Percentiles rank a stretch among this genome's conserved stretches.
Evolutionary conservation across 257 asterid genomes (phyloP).

Genomic region (Gynochthodes officinalis): DNA sequence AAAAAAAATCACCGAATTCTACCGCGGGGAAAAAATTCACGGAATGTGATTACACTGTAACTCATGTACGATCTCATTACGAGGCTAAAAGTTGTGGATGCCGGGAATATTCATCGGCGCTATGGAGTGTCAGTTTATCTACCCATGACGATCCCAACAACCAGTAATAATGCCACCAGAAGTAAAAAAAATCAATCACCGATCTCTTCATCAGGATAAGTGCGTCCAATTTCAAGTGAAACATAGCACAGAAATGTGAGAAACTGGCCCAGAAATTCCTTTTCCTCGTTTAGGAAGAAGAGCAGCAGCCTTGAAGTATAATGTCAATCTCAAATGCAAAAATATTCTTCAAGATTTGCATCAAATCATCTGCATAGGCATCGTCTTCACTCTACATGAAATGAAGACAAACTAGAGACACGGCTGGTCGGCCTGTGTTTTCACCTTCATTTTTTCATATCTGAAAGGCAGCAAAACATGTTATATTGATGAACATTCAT

Average conservation of each 20-base stretch:
- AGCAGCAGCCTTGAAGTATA: slow-evolving; percentile 7
- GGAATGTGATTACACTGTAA: slow-evolving; percentile 4
- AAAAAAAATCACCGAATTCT: too few species aligned
- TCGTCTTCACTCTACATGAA: slow-evolving; percentile 3
- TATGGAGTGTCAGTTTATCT: slow-evolving; percentile 4
- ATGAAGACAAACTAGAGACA: not conserved
- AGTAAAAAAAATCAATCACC: slow-evolving; percentile 2
- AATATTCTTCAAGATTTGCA: slow-evolving; percentile 5
- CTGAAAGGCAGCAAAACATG: slow-evolving; percentile 13
- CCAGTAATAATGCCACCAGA: not conserved
- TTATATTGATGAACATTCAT: not conserved
- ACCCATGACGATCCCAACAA: not conserved
- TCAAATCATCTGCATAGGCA: not conserved
- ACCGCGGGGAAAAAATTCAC: too few species aligned
- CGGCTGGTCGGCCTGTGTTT: not conserved
- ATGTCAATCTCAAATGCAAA: slow-evolving; percentile 2
- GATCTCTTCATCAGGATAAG: slow-evolving; percentile 3
- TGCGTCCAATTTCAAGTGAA: slow-evolving; percentile 5
- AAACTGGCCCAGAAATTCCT: not conserved
- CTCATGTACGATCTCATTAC: not conserved
- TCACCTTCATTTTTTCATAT: slow-evolving; percentile 11
- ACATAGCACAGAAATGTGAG: not conserved
- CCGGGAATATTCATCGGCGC: not conserved
- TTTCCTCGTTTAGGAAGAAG: slow-evolving; percentile 5
- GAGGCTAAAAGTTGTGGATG: not conserved